Conservation (phyloP, 2,329 filamentous ascomycete species). For the Aureobasidium lini region DNA sequence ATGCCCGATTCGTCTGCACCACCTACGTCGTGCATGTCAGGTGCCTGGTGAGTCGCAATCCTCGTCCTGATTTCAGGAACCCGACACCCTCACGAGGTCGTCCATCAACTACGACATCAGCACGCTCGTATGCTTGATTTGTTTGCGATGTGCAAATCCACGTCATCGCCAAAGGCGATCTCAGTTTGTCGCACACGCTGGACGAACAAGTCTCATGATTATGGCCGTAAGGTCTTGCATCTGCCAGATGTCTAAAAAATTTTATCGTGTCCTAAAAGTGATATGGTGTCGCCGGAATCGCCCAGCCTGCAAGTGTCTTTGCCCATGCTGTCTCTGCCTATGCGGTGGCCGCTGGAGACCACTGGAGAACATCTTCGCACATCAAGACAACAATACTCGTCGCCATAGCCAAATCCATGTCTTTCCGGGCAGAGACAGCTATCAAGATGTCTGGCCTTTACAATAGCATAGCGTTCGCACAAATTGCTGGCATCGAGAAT, state of each 20-base stretch:
- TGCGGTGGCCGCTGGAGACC: too few species aligned
- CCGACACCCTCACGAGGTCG: not conserved
- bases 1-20: not conserved
- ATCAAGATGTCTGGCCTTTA: not conserved
- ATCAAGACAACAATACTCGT: not conserved
- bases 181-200: not conserved
- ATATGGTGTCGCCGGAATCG: too few species aligned
- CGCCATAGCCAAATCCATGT: not conserved
- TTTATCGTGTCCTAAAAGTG: too few species aligned
- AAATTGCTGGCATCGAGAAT: not conserved
- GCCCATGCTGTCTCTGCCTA: not conserved
- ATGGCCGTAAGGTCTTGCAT: not conserved
- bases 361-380: too few species aligned
- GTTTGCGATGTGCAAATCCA: not conserved
- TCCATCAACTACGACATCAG: not conserved
- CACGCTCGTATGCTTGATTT: not conserved
- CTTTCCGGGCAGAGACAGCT: not conserved
- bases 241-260: not conserved
- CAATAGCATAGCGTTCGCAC: not conserved
- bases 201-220: not conserved
- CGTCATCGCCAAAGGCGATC: not conserved
- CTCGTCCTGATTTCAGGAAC: not conserved
- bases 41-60: not conserved
- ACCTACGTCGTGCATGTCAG: not conserved
- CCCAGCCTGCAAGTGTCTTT: too few species aligned